These are phyloP conservation scores for Saccharomycopsis selenospora DNA, from an alignment of 805 yeast genomes.

Conservation along the genomic window DNA sequence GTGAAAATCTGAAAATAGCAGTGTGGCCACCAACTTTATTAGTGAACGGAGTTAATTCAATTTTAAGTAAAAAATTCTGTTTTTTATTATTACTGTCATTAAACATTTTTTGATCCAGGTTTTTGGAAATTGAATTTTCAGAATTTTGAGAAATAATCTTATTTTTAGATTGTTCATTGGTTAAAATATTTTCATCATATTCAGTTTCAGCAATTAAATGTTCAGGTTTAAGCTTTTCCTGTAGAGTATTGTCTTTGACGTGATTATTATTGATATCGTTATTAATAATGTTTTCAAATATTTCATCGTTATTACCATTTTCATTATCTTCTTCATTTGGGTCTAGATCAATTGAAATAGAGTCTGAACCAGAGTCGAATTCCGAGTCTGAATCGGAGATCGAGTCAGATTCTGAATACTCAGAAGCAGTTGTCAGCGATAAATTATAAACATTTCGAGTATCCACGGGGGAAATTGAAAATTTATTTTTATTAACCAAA, in stretches of 20 bases:
- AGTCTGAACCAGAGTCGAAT: too few species aligned
- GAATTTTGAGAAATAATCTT: neutral
- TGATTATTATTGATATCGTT: too few species aligned
- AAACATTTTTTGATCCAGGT: neutral
- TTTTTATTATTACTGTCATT: neutral
- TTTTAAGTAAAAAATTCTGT: constrained; percentile 60
- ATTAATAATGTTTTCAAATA: too few species aligned
- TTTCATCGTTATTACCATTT: too few species aligned
- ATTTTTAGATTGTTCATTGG: too few species aligned
- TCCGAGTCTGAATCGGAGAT: neutral
- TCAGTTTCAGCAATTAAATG: constrained; percentile 46
- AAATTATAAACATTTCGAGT: neutral
- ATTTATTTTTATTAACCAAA: constrained; percentile 15
- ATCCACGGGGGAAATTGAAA: neutral
- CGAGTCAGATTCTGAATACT: neutral
- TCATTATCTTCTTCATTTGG: too few species aligned
- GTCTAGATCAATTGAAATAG: too few species aligned
- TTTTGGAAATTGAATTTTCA: neutral
- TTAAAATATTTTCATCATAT: constrained; percentile 39
- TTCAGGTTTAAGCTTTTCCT: constrained; percentile 23
- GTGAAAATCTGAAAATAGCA: constrained; percentile 87
- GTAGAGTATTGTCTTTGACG: neutral
- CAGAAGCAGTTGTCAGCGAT: constrained; percentile 8
- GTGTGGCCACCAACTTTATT: constrained; percentile 98
- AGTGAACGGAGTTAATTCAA: constrained; percentile 83